A percentile compares a stretch with the other conserved stretches of the same genome.
Evolutionary conservation across 768 basidiomycete species (phyloP).

Genomic region (Xerocomellus dryophilus): DNA sequence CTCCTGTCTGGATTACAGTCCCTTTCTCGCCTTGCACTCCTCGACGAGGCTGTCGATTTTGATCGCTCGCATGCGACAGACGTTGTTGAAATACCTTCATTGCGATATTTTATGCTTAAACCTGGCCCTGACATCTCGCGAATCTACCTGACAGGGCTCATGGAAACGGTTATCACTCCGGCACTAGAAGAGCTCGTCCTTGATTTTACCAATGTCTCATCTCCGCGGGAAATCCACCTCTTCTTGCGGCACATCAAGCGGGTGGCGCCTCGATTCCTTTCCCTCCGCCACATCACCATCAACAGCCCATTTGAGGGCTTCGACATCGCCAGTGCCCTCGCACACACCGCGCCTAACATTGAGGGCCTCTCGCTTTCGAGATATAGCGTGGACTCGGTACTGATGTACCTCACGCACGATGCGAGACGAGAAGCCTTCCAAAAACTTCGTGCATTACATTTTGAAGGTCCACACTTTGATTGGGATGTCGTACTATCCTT

Average conservation of each 20-base stretch:
- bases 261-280: conserved; percentile 25
- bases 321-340: conserved; percentile 23
- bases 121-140: conserved; percentile 31
- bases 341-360: conserved; percentile 25
- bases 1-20: conserved; percentile 22
- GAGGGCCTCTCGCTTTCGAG: conserved; percentile 27
- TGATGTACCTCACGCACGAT: conserved; percentile 26
- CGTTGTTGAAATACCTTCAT: conserved; percentile 16
- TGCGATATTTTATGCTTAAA: conserved; percentile 20
- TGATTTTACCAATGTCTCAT: conserved; percentile 25
- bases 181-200: conserved; percentile 23
- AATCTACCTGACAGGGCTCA: conserved; percentile 23
- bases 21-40: conserved; percentile 24
- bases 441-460: conserved; percentile 15
- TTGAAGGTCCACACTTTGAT: conserved; percentile 27
- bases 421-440: conserved; percentile 28
- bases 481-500: conserved; percentile 30
- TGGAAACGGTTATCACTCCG: conserved; percentile 26
- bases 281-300: conserved; percentile 21
- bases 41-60: conserved; percentile 31
- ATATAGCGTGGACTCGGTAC: conserved; percentile 20
- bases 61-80: conserved; percentile 8
- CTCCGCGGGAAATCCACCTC: conserved; percentile 28
- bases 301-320: conserved; percentile 25
- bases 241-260: conserved; percentile 30